Evolutionary conservation across 257 asterid genomes (phyloP).

Genomic region (Voacanga thouarsii): DNA sequence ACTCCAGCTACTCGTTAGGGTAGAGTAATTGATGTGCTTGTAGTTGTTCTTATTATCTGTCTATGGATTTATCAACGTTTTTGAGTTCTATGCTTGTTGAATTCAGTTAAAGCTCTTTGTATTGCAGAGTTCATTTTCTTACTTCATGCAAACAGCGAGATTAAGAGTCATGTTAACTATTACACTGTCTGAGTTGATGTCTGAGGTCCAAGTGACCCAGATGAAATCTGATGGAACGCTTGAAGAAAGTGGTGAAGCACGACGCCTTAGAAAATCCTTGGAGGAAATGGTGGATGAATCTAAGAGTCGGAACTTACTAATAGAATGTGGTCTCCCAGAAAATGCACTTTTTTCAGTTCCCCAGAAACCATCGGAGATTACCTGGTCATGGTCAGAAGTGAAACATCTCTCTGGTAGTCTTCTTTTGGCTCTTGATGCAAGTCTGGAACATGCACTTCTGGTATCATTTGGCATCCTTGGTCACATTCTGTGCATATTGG

Average conservation of each 20-base stretch:
- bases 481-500: constrained; percentile 14
- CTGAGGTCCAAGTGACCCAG: constrained; percentile 97
- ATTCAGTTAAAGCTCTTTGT: constrained; percentile 12
- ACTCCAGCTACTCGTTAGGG: constrained; percentile 94
- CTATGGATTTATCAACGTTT: constrained; percentile 4
- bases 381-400: constrained; percentile 85
- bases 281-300: constrained; percentile 86
- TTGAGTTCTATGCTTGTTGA: constrained; percentile 20
- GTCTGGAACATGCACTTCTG: constrained; percentile 95
- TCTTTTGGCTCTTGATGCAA: constrained; percentile 96
- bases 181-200: constrained; percentile 95
- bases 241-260: constrained; percentile 94
- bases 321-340: constrained; percentile 78
- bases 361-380: constrained; percentile 49
- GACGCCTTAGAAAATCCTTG: constrained; percentile 82
- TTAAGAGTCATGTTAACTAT: constrained; percentile 90
- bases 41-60: constrained; percentile 11
- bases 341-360: constrained; percentile 47
- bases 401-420: constrained; percentile 76
- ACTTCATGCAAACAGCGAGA: constrained; percentile 78
- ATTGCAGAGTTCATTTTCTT: constrained; percentile 83
- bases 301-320: constrained; percentile 48
- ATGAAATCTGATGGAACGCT: constrained; percentile 90
- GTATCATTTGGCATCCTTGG: constrained; percentile 39
- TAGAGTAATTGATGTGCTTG: constrained; percentile 26